These are phyloP conservation scores for Clarireedia homoeocarpa DNA, from an alignment of 2,329 filamentous ascomycete species.

Conservation along the genomic window DNA sequence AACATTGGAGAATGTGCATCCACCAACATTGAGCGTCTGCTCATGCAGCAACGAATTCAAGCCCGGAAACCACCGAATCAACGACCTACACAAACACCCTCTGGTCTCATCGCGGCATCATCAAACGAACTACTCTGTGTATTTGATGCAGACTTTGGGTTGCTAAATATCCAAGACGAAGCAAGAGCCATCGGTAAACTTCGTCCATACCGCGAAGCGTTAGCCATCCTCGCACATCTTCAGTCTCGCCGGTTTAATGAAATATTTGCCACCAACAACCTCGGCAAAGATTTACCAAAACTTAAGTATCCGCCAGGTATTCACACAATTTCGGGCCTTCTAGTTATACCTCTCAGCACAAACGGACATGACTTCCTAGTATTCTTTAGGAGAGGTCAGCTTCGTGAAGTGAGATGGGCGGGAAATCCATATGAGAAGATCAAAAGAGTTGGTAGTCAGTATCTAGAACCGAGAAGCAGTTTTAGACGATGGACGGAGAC, in stretches of 20 bases:
- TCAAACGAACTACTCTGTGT: constrained; percentile 16
- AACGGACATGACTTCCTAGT: constrained; percentile 80
- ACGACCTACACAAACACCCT: constrained; percentile 10
- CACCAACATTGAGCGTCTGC: constrained; percentile 14
- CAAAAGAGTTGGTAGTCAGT: constrained; percentile 57
- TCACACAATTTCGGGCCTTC: constrained; percentile 65
- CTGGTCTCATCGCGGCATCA: constrained; percentile 16
- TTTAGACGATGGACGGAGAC: constrained; percentile 79
- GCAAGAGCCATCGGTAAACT: constrained; percentile 75
- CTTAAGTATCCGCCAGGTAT: constrained; percentile 74
- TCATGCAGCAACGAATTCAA: constrained; percentile 12
- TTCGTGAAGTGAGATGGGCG: constrained; percentile 70
- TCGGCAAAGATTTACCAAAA: constrained; percentile 71
- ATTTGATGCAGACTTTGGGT: constrained; percentile 40
- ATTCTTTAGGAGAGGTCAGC: constrained; percentile 75
- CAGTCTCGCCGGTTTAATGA: constrained; percentile 66
- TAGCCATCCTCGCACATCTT: constrained; percentile 79
- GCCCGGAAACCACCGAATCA: constrained; percentile 12
- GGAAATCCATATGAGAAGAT: constrained; percentile 80
- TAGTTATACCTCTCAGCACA: constrained; percentile 73
- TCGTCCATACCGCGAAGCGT: constrained; percentile 72
- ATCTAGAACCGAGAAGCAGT: constrained; percentile 69
- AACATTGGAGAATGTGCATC: constrained; percentile 44
- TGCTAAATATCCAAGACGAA: constrained; percentile 80
- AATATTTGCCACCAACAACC: constrained; percentile 70